These are phyloP conservation scores for Steccherinum ochraceum DNA, from an alignment of 768 basidiomycete species.

Conservation along the genomic window DNA sequence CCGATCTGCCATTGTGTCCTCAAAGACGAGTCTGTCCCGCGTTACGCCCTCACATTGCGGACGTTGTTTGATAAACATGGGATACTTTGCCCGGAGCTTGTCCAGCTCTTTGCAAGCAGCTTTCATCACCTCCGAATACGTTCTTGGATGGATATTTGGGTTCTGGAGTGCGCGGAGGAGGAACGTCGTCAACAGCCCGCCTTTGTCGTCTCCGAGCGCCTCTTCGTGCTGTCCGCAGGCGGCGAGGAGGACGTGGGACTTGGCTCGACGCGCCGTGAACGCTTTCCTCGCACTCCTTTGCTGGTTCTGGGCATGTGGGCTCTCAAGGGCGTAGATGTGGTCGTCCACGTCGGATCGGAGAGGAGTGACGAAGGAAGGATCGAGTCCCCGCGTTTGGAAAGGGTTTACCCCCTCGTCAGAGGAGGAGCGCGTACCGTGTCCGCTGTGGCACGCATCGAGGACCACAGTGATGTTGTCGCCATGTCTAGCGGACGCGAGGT, in stretches of 20 bases:
- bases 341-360: background rate
- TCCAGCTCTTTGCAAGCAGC: background rate
- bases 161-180: background rate
- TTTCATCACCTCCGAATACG: slow-evolving; percentile 5
- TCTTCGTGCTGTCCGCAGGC: slow-evolving; percentile 3
- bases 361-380: background rate
- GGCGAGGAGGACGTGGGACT: slow-evolving; percentile 2
- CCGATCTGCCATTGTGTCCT: background rate
- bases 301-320: too few species aligned
- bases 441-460: slow-evolving; percentile 6
- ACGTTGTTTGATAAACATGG: slow-evolving; percentile 1
- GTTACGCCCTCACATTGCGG: slow-evolving; percentile 5
- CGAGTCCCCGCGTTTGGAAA: background rate
- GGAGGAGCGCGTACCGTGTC: background rate
- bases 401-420: background rate
- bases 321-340: background rate
- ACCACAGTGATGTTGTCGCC: slow-evolving; percentile 9
- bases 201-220: background rate
- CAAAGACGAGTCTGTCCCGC: slow-evolving; percentile 5
- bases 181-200: slow-evolving; percentile 2
- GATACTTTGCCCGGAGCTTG: background rate
- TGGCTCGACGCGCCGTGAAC: background rate
- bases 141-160: background rate
- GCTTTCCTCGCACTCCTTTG: background rate
- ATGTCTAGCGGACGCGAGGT: background rate